Conservation (phyloP, 2,329 filamentous ascomycete species). For the Aureobasidium sp. region DNA sequence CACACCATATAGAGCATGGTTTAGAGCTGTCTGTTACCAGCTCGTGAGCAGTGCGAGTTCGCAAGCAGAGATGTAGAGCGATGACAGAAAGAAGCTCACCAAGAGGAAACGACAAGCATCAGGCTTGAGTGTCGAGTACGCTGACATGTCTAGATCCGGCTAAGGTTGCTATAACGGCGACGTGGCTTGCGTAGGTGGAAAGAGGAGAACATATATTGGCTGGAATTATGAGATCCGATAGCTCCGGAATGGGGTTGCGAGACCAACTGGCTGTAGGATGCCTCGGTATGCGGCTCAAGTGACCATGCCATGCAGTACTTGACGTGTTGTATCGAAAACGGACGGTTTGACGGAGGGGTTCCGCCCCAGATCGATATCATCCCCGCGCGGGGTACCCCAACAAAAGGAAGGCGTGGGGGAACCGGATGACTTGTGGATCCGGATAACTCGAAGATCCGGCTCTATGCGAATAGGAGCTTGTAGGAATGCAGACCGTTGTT, state of each 20-base stretch:
- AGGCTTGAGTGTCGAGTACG: not conserved
- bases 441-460: not conserved
- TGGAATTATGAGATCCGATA: not conserved
- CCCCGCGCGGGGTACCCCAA: not conserved
- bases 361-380: not conserved
- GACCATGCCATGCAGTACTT: not conserved
- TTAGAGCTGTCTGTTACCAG: not conserved
- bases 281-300: not conserved
- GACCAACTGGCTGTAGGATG: not conserved
- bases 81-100: slow-evolving; percentile 1
- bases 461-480: not conserved
- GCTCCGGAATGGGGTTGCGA: not conserved
- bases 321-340: not conserved
- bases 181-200: not conserved
- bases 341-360: not conserved
- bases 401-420: not conserved
- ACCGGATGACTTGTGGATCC: too few species aligned
- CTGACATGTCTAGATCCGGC: not conserved
- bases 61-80: not conserved
- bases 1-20: not conserved
- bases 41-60: not conserved
- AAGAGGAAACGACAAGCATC: not conserved
- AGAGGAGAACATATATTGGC: not conserved
- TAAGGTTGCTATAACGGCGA: not conserved
- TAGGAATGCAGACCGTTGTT: not conserved